Base-by-base conservation (phyloP, 1,284 basidiomycete species). In the Peniophora sp. region DNA sequence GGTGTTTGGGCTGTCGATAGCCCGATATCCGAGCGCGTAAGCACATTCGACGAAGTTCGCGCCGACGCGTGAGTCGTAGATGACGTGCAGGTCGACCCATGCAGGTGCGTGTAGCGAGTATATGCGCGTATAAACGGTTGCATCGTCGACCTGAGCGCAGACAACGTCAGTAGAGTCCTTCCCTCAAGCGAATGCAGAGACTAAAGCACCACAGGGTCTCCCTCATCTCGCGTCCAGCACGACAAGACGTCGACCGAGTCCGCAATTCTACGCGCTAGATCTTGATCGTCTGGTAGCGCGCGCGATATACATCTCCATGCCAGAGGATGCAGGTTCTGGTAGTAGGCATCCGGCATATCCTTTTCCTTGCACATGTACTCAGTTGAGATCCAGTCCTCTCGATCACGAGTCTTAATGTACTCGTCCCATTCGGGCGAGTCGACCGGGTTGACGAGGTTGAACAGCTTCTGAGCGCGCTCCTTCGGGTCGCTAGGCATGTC, bases 91-190 rank as follows among this genome's bases (percentile, higher is more conserved):
- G 14, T 49, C 48, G 19, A 49, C 48, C 11, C 36, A 49, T 16
- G n/a, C 19, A 10, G 48, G 48, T 10, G 34, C 32, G 24, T 9
- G 14, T 3, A 27, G 36, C 16, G 48, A 49, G 14, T 41, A 35
- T 25, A 49, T 49, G 48, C 48, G 48, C 36, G 49, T 36, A 3
- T 27, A 27, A 3, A 50, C 41, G 23, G 45, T 43, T 19, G 49
- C 49, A 17, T 50, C 25, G 16, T 20, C 24, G 41, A 50, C 22
- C 48, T 49, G 27, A 12, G 12, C 27, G 6, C 5, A 32, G 5
- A 6, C 12, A 32, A 32, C 12, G 27, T 32, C 27, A 32, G 27
- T 32, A 12, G 27, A 32, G 27, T 12, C 12, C 5, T 5, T 32
- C 5, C 12, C 5, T 12, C 12, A 12, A 32, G 27, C 6, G 12